Conservation (phyloP, 345 rosid genomes). For the Linum usitatissimum region DNA sequence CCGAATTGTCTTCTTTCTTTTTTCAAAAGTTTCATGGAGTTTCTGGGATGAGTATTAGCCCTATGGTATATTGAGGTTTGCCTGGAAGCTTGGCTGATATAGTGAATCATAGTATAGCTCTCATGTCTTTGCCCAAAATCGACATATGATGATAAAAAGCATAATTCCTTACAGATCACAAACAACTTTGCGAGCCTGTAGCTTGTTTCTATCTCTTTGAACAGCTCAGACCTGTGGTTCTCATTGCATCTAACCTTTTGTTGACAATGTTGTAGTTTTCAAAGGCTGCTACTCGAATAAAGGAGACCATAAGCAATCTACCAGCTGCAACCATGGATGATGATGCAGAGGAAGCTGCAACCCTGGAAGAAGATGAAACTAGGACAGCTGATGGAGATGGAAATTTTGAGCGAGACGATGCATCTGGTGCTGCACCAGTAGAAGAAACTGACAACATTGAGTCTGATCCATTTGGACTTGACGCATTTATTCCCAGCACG, state of each 20-base stretch:
- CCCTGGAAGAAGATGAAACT: conserved; percentile 41
- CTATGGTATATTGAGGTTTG: no score
- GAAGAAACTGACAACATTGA: conserved; percentile 37
- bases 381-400: conserved; percentile 23
- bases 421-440: conserved; percentile 19
- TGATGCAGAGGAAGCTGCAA: conserved; percentile 66
- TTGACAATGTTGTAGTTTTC: conserved; percentile 44
- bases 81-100: neutral
- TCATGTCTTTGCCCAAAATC: no score
- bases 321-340: conserved; percentile 69
- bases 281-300: conserved; percentile 51
- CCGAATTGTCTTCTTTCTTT: neutral
- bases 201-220: neutral
- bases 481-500: conserved; percentile 47
- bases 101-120: no score
- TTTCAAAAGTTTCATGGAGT: neutral
- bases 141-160: no score
- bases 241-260: neutral
- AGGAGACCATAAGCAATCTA: conserved; percentile 55
- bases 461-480: conserved; percentile 92
- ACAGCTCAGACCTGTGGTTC: neutral
- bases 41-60: neutral
- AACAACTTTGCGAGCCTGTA: no score
- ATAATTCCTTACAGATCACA: no score
- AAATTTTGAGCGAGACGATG: conserved; percentile 15